Conservation (phyloP, 2,329 filamentous ascomycete genomes). For the Colletotrichum tamarilloi region DNA sequence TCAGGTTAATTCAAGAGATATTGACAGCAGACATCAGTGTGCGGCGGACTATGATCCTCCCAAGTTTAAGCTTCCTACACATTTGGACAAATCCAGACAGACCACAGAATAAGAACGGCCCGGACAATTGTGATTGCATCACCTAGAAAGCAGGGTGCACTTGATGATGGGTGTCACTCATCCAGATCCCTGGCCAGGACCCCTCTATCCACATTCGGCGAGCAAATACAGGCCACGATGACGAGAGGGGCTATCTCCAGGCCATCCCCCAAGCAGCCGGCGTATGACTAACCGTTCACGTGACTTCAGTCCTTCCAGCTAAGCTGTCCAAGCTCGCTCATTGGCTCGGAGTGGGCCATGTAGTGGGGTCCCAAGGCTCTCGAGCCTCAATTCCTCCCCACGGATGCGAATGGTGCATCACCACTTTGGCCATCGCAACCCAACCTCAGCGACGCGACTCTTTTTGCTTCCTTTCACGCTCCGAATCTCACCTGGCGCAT, state of each 20-base stretch:
- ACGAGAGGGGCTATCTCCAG: constrained; percentile 12
- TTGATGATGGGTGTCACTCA: neutral
- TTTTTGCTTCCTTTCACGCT: constrained; percentile 26
- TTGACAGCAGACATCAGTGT: too few species aligned
- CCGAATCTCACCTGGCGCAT: constrained; percentile 26
- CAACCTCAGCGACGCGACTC: constrained; percentile 30
- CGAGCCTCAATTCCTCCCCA: constrained; percentile 36
- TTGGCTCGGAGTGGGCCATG: constrained; percentile 10
- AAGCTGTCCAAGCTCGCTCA: constrained; percentile 3
- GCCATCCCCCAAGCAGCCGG: neutral
- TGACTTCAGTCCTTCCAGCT: neutral
- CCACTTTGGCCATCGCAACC: constrained; percentile 33
- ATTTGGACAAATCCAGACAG: too few species aligned
- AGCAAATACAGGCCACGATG: constrained; percentile 16
- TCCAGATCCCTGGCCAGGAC: constrained; percentile 3
- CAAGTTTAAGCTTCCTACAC: too few species aligned
- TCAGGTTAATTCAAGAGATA: too few species aligned
- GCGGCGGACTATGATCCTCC: too few species aligned
- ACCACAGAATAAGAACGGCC: too few species aligned
- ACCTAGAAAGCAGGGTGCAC: neutral
- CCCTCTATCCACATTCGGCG: constrained; percentile 15
- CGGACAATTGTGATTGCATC: neutral
- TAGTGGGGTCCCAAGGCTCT: constrained; percentile 31
- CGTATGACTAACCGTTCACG: constrained; percentile 21
- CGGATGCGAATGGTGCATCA: constrained; percentile 34